These are phyloP conservation scores for Angomonas desouzai DNA, from an alignment of 208 protist genomes.

Conservation along the genomic window DNA sequence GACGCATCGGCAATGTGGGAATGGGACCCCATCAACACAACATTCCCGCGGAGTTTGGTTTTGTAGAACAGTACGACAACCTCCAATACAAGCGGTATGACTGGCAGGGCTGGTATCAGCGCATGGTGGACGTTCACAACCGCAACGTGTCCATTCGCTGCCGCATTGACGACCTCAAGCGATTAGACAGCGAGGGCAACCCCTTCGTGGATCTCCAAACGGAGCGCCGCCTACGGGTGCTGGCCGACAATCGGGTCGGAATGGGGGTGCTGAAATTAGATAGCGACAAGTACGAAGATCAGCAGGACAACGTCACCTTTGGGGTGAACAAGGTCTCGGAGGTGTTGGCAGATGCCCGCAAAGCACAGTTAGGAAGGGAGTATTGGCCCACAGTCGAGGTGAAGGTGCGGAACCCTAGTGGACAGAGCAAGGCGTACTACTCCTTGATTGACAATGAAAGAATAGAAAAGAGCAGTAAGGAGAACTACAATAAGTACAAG, in stretches of 20 bases:
- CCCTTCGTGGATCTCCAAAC: constrained; percentile 84
- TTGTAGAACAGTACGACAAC: constrained; percentile 88
- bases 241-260: constrained; percentile 74
- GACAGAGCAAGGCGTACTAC: constrained; percentile 86
- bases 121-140: constrained; percentile 88
- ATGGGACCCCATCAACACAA: constrained; percentile 64
- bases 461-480: constrained; percentile 70
- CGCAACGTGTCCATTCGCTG: constrained; percentile 84
- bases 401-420: constrained; percentile 81
- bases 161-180: constrained; percentile 76
- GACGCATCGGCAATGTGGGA: constrained; percentile 72
- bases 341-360: constrained; percentile 83
- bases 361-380: constrained; percentile 81
- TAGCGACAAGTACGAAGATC: constrained; percentile 88
- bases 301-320: constrained; percentile 79
- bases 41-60: constrained; percentile 71
- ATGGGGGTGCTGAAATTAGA: constrained; percentile 87
- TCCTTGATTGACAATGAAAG: constrained; percentile 81
- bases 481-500: constrained; percentile 78
- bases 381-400: constrained; percentile 90
- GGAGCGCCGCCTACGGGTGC: constrained; percentile 78
- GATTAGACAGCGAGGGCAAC: constrained; percentile 61
- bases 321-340: constrained; percentile 72
- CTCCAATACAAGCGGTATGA: constrained; percentile 89
- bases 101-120: constrained; percentile 89